Conservation (phyloP, 371 early-diverging fungal species). For the Rhizopus stolonifer region DNA sequence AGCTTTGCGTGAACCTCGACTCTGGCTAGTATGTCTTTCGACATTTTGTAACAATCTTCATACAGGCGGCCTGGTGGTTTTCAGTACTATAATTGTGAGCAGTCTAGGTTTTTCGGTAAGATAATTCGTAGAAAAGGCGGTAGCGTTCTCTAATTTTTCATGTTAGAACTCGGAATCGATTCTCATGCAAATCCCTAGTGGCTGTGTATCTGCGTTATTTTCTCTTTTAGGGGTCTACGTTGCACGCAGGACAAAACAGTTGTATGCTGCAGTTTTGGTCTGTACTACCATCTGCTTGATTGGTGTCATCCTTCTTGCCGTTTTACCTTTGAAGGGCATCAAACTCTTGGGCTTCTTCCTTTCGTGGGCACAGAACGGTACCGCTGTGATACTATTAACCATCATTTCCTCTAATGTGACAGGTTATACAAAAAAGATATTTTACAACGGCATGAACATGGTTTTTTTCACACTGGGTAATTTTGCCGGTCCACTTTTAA, state of each 20-base stretch:
- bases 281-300: constrained; percentile 19
- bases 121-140: too few species aligned
- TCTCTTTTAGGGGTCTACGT: constrained; percentile 12
- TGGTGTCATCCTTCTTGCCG: constrained; percentile 30
- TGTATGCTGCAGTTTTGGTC: constrained; percentile 17
- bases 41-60: constrained; percentile 26
- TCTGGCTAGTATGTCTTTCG: constrained; percentile 21
- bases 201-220: constrained; percentile 17
- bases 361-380: constrained; percentile 28
- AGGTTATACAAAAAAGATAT: constrained; percentile 44
- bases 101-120: constrained; percentile 36
- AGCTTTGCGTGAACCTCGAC: constrained; percentile 24
- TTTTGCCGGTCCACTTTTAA: constrained; percentile 37
- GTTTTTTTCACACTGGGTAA: constrained; percentile 32
- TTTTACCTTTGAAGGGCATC: constrained; percentile 20
- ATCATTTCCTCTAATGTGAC: constrained; percentile 32
- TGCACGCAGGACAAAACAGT: constrained; percentile 20
- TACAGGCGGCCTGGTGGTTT: constrained; percentile 34
- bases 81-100: constrained; percentile 31
- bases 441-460: constrained; percentile 30
- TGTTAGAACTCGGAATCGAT: constrained; percentile 26
- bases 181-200: constrained; percentile 33
- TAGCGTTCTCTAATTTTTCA: neutral
- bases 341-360: constrained; percentile 35
- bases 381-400: constrained; percentile 26